Conservation (phyloP, 495 filamentous ascomycete genomes). For the Peziza echinospora region DNA sequence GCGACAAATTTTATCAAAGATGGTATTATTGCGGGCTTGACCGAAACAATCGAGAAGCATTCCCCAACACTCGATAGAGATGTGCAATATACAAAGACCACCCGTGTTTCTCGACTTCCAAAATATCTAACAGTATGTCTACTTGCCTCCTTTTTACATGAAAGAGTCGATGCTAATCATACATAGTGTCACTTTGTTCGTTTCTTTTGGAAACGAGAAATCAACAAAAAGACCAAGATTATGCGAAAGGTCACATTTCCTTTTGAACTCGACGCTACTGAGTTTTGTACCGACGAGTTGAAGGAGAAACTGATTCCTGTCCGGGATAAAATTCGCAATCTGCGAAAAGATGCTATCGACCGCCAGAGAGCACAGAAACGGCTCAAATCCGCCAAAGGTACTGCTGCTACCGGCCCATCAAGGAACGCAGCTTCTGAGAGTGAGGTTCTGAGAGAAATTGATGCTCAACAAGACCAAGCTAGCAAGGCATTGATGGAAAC, state of each 20-base stretch:
- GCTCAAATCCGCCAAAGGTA: constrained; percentile 30
- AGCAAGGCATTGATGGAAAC: not conserved
- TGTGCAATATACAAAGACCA: constrained; percentile 69
- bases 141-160: not conserved
- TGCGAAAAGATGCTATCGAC: constrained; percentile 85
- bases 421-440: not conserved
- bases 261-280: constrained; percentile 72
- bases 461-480: not conserved
- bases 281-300: constrained; percentile 86
- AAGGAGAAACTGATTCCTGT: constrained; percentile 65
- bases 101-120: constrained; percentile 66
- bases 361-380: constrained; percentile 70
- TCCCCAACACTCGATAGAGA: constrained; percentile 59
- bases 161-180: constrained; percentile 3
- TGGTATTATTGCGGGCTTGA: constrained; percentile 57
- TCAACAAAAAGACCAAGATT: constrained; percentile 96
- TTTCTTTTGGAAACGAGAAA: constrained; percentile 90
- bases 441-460: not conserved
- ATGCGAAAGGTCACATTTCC: constrained; percentile 97
- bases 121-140: constrained; percentile 66
- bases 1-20: constrained; percentile 77
- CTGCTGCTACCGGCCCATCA: not conserved
- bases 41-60: constrained; percentile 76
- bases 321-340: constrained; percentile 82
- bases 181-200: constrained; percentile 58